These are phyloP conservation scores for Amylostereum areolatum DNA, from an alignment of 1,284 basidiomycete genomes.

Conservation along the genomic window DNA sequence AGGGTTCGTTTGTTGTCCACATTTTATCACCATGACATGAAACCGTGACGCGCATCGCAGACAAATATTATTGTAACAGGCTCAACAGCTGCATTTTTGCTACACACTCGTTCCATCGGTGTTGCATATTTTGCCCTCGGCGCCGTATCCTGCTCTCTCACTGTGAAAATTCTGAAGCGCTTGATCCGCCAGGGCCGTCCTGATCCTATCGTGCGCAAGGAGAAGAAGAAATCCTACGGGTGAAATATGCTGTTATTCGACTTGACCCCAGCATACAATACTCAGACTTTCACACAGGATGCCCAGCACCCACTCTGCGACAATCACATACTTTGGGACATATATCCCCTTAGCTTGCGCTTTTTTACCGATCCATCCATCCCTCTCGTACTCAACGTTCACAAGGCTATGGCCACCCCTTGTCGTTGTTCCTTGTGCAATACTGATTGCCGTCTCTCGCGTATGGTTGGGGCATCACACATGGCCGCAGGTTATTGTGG, in stretches of 20 bases:
- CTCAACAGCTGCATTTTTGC: slow-evolving; percentile 47
- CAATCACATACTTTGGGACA: slow-evolving; percentile 64
- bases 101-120: slow-evolving; percentile 67
- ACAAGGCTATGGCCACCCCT: slow-evolving; percentile 37
- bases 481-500: slow-evolving; percentile 66
- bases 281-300: slow-evolving; percentile 44
- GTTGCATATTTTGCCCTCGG: slow-evolving; percentile 65
- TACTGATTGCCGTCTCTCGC: slow-evolving; percentile 57
- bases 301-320: slow-evolving; percentile 85
- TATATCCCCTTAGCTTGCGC: slow-evolving; percentile 60
- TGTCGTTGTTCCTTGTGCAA: slow-evolving; percentile 49
- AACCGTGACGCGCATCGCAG: slow-evolving; percentile 12
- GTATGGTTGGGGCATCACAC: slow-evolving; percentile 83
- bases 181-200: slow-evolving; percentile 73
- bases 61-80: slow-evolving; percentile 42
- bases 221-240: slow-evolving; percentile 59
- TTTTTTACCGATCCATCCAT: slow-evolving; percentile 46
- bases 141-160: slow-evolving; percentile 53
- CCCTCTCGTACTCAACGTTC: slow-evolving; percentile 29
- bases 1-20: slow-evolving; percentile 1
- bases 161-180: slow-evolving; percentile 67
- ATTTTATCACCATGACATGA: not conserved
- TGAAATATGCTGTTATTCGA: slow-evolving; percentile 19
- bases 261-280: not conserved
- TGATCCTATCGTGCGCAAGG: slow-evolving; percentile 25